These are phyloP conservation scores for Scedosporium boydii DNA, from an alignment of 2,329 filamentous ascomycete genomes.

Conservation along the genomic window DNA sequence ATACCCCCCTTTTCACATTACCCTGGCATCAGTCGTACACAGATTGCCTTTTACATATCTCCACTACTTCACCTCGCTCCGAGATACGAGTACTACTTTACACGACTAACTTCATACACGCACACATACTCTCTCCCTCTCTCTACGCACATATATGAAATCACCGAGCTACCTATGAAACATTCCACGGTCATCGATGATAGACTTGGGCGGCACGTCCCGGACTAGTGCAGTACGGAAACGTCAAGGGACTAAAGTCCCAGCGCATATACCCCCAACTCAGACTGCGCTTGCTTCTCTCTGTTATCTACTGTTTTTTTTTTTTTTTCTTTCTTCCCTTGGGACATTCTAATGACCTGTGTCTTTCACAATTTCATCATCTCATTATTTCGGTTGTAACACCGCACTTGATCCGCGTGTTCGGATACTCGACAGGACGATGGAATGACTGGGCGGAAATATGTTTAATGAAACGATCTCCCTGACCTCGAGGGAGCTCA, in stretches of 20 bases:
- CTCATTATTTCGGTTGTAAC: not conserved
- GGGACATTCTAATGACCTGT: not conserved
- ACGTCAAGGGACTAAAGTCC: not conserved
- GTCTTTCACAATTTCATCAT: not conserved
- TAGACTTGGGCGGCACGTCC: not conserved
- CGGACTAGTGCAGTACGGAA: not conserved
- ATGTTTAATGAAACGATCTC: not conserved
- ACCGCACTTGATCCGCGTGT: not conserved
- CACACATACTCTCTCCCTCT: not conserved
- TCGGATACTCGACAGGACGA: not conserved
- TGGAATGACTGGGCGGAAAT: not conserved
- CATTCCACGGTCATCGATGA: not conserved
- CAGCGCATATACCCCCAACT: not conserved
- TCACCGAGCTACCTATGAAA: not conserved
- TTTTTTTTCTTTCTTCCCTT: not conserved
- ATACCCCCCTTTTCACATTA: too few species aligned
- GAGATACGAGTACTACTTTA: not conserved
- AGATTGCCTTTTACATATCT: too few species aligned
- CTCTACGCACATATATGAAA: not conserved
- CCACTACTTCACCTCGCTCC: not conserved
- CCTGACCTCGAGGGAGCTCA: not conserved
- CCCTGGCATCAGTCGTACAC: too few species aligned
- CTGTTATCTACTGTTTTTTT: not conserved
- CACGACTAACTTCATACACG: not conserved
- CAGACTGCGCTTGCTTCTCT: not conserved